Evolutionary conservation across 1,284 basidiomycete species (phyloP), one percentile per base, ranked within the genome.

Genomic region (Inonotus obliquus): DNA sequence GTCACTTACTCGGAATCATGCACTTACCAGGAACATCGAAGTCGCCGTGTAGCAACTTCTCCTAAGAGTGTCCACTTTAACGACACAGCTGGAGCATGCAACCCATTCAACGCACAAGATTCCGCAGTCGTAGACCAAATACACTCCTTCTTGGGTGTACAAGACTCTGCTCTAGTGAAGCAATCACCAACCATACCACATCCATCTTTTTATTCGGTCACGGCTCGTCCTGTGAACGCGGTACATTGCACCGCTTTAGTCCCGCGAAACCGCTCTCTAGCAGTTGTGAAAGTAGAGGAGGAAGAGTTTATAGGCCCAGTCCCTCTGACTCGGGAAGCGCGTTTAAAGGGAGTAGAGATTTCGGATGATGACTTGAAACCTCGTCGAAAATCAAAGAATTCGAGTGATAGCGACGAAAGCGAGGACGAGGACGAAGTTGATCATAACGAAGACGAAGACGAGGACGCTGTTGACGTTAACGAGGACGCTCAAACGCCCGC

Each of bases 21-120:
- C 41, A 17, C 41, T 44, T n/a, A n/a, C 41, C 10, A n/a, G 17
- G n/a, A n/a, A 14, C 25, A 23, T 23, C n/a, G 21, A 23, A 19
- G 21, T 23, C 21, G n/a, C 47, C 4, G n/a, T 10, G 47, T 47
- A 13, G 21, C 4, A 35, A 47, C 23, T 5, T 35, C 55, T 14
- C 23, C 23, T 21, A 57, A 57, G 25, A 39, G n/a, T 29, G 55
- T 57, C 41, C 55, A 27, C 29, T 57, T 57, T 17, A 49, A 23
- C 23, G 13, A 13, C n/a, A 25, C 47, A 23, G 55, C 32, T 13
- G 17, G 13, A 32, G n/a, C 21, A 6, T 53, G 17, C 25, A 23
- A 49, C n/a, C 47, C 47, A 25, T 35, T 53, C 51, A 29, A 57
- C 17, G 10, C 38, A 4, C 39, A 25, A 25, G 55, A 57, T 9